Conservation (phyloP, 2,329 filamentous ascomycete species). For the Peltaster fructicola region DNA sequence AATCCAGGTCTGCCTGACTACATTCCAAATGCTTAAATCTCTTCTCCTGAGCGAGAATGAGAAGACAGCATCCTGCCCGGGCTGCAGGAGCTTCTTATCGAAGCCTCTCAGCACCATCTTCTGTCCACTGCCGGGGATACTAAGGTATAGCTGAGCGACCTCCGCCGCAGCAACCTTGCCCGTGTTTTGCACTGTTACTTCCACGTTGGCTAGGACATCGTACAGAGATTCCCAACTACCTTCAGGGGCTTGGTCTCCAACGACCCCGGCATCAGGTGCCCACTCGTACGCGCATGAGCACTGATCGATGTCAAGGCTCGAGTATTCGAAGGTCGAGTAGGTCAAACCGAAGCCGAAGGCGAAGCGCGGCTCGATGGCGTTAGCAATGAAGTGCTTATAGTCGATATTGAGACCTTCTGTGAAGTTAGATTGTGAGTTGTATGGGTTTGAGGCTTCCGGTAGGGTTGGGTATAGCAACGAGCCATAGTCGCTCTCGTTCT, state of each 20-base stretch:
- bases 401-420: conserved; percentile 68
- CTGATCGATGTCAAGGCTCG: conserved; percentile 28
- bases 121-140: conserved; percentile 23
- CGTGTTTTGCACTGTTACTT: conserved; percentile 32
- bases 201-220: conserved; percentile 31
- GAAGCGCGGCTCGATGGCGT: conserved; percentile 53
- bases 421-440: conserved; percentile 55
- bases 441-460: conserved; percentile 1
- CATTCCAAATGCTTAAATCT: conserved; percentile 27
- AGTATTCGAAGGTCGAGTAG: conserved; percentile 54
- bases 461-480: conserved; percentile 16
- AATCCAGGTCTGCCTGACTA: conserved; percentile 24
- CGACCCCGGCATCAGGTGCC: conserved; percentile 35
- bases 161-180: conserved; percentile 30
- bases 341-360: conserved; percentile 72
- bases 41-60: conserved; percentile 22
- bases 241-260: conserved; percentile 12
- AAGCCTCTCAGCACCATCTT: conserved; percentile 23
- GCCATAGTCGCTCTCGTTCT: conserved; percentile 7
- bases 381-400: conserved; percentile 69
- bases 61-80: conserved; percentile 12
- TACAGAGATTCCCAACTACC: conserved; percentile 41
- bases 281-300: conserved; percentile 26
- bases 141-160: conserved; percentile 40
- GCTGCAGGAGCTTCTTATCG: conserved; percentile 21